Base-by-base conservation (phyloP, 441 rosid genomes). In the Euphorbia celastroides region DNA sequence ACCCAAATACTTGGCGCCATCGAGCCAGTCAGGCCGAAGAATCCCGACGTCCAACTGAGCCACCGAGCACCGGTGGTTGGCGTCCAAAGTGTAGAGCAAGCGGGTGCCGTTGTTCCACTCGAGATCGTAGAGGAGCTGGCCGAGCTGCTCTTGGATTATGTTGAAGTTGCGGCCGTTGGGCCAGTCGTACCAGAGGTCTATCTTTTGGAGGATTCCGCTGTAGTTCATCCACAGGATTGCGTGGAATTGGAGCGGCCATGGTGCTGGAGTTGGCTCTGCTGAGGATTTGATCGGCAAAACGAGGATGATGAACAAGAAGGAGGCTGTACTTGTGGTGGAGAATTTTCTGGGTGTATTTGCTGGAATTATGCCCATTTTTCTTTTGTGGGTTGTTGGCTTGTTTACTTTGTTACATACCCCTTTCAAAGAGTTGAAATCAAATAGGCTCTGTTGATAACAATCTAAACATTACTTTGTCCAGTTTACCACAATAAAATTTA, bases 111-210 rank as follows among this genome's bases (percentile, higher is more conserved):
- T 92, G 71, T 85, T 78, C 98, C 98, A 90, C 57, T 92, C 97
- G 11, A 90, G 84, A 73, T 90, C 96, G 70, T 85, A 87, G n/a
- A 66, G 26, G 23, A 88, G 74, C 71, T 74, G 61, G 0, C 88
- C 92, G 12, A 88, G 83, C 83, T 92, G 98, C 27, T 83, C 68
- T 59, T 86, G 92, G 38, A 88, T 65, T 17, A 89, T 86, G 78
- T 88, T 92, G 84, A 92, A 84, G 77, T 89, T 92, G 27, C 98
- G 85, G 48, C 90, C 90, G 57, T 86, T 82, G 44, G 72, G 57
- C 96, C 96, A 92, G 68, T 90, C 97, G 82, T 90, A 92, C 97
- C 98, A 92, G 30, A 92, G 93, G 70, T 92, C 92, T 7, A 78
- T 70, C 73, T 72, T 79, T 74, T 88, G 86, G 44, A 90, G 88